Percentiles rank a stretch among this genome's conserved stretches.
These are phyloP conservation scores for Ceratocystis destructans DNA, from an alignment of 2,329 filamentous ascomycete genomes.

Conservation along the genomic window DNA sequence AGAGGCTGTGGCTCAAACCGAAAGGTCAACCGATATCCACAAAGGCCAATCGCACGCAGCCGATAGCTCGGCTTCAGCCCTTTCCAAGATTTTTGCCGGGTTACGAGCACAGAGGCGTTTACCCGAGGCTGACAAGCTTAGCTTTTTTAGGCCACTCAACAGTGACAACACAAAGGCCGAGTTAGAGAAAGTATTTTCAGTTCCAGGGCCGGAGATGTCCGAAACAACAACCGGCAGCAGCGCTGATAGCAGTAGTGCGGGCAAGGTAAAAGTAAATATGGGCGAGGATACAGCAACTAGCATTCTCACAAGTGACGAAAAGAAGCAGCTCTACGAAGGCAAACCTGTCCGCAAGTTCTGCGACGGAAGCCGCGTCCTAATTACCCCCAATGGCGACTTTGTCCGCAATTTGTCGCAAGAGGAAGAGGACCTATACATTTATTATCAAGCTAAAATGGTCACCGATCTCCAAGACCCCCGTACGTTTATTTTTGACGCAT, in stretches of 20 bases:
- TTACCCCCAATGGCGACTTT: slow-evolving; percentile 64
- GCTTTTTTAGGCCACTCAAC: slow-evolving; percentile 28
- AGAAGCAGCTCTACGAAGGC: slow-evolving; percentile 40
- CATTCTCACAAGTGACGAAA: slow-evolving; percentile 41
- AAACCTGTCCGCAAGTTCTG: slow-evolving; percentile 45
- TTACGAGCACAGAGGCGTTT: neutral
- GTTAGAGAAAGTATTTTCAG: slow-evolving; percentile 4
- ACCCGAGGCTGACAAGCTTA: slow-evolving; percentile 26
- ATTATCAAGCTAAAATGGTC: slow-evolving; percentile 49
- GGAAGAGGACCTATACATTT: slow-evolving; percentile 56
- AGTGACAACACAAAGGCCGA: slow-evolving; percentile 20
- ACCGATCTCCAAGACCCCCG: slow-evolving; percentile 38
- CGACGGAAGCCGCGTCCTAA: slow-evolving; percentile 49
- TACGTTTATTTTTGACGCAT: slow-evolving; percentile 37
- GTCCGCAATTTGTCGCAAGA: slow-evolving; percentile 55
- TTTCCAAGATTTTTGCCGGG: slow-evolving; percentile 3
- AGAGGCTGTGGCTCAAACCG: slow-evolving; percentile 1
- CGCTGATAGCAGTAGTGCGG: neutral
- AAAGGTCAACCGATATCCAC: neutral
- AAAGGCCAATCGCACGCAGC: neutral
- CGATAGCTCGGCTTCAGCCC: slow-evolving; percentile 5
- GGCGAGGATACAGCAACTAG: slow-evolving; percentile 19
- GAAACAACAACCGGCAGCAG: neutral
- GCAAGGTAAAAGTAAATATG: slow-evolving; percentile 15
- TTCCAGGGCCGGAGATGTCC: neutral